phyloP scores from a whole-genome alignment of 2,329 filamentous ascomycete genomes.

The Paramyrothecium sp. region DNA sequence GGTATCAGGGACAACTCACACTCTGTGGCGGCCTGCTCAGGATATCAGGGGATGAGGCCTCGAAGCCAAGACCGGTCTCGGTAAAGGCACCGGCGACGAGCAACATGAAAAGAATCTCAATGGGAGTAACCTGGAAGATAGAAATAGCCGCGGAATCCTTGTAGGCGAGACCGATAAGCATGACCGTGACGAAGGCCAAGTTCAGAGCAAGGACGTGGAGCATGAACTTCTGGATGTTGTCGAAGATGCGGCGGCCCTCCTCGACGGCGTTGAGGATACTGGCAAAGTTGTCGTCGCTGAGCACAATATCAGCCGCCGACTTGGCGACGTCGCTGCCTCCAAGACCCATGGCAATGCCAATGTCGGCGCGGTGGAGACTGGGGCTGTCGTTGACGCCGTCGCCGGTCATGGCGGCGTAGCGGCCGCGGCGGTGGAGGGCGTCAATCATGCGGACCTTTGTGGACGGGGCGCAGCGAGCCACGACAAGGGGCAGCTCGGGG shows the following conservation, averaged over 20 bases:
- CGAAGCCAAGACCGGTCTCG: constrained; percentile 72
- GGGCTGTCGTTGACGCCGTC: constrained; percentile 71
- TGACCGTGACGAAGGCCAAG: constrained; percentile 62
- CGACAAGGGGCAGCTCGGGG: constrained; percentile 62
- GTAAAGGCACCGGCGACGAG: constrained; percentile 70
- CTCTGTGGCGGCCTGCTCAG: constrained; percentile 22
- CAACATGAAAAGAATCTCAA: constrained; percentile 74
- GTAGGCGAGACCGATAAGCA: constrained; percentile 67
- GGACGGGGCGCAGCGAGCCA: constrained; percentile 67
- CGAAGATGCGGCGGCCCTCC: constrained; percentile 66
- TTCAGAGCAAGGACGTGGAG: constrained; percentile 66
- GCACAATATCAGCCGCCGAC: constrained; percentile 61
- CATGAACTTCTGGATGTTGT: constrained; percentile 72
- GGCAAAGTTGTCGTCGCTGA: constrained; percentile 68
- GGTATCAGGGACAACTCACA: constrained; percentile 7
- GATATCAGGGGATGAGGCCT: constrained; percentile 65
- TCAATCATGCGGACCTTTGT: constrained; percentile 76
- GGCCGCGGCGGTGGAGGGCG: constrained; percentile 59
- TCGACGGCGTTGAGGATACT: constrained; percentile 47
- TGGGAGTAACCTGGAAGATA: constrained; percentile 67
- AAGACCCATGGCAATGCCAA: constrained; percentile 67
- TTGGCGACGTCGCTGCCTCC: constrained; percentile 70
- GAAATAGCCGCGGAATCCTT: constrained; percentile 63
- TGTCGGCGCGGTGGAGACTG: constrained; percentile 64
- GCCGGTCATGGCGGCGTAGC: constrained; percentile 67